Evolutionary conservation across 768 basidiomycete species (phyloP).

Genomic region (Sistotremastrum suecicum): DNA sequence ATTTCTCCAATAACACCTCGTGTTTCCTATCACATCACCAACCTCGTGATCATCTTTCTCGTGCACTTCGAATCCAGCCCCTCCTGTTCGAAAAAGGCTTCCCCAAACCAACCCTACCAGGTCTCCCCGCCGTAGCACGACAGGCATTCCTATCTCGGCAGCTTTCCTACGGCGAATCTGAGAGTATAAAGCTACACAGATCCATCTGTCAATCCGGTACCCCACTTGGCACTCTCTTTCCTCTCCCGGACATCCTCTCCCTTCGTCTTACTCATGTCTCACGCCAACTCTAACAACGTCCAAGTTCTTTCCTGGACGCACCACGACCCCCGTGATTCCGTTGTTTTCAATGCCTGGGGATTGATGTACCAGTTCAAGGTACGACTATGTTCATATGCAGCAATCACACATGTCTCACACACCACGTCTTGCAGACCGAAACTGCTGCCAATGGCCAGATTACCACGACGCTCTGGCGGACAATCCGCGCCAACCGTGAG

Average conservation of each 20-base stretch:
- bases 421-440: conserved; percentile 36
- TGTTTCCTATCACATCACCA: too few relatives aligned
- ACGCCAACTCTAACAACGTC: conserved; percentile 38
- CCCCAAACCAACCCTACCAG: too few relatives aligned
- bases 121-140: too few relatives aligned
- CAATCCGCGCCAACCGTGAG: conserved; percentile 75
- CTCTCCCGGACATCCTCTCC: conserved; percentile 5
- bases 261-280: conserved; percentile 14
- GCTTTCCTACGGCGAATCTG: too few relatives aligned
- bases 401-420: conserved; percentile 4
- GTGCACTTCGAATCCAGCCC: too few relatives aligned
- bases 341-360: conserved; percentile 71
- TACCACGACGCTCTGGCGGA: conserved; percentile 59
- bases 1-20: too few relatives aligned
- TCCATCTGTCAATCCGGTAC: too few relatives aligned
- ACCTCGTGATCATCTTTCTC: too few relatives aligned
- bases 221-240: too few relatives aligned
- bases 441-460: conserved; percentile 48
- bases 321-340: conserved; percentile 72
- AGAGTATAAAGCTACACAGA: too few relatives aligned
- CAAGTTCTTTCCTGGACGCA: conserved; percentile 76
- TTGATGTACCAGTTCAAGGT: conserved; percentile 74
- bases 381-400: conserved; percentile 13
- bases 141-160: too few relatives aligned
- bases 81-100: too few relatives aligned